These are phyloP conservation scores for Tubosaeta sp. DNA, from an alignment of 768 basidiomycete genomes.

Conservation along the genomic window DNA sequence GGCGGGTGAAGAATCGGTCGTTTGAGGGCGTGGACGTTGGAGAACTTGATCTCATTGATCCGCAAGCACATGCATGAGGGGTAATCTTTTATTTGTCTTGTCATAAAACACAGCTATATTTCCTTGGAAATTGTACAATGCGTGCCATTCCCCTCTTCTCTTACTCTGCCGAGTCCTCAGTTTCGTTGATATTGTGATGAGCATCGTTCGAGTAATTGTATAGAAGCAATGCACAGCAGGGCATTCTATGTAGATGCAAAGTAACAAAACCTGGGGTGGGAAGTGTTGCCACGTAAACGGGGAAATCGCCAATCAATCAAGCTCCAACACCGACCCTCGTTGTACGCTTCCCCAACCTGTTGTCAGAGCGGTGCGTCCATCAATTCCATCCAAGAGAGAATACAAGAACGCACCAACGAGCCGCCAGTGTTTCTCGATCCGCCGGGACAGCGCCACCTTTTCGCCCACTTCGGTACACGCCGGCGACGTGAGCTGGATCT, in stretches of 20 bases:
- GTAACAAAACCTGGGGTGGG: too few relatives aligned
- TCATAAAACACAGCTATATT: not conserved
- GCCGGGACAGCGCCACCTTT: constrained; percentile 91
- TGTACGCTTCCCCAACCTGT: constrained; percentile 79
- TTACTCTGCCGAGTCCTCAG: not conserved
- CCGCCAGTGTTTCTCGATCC: constrained; percentile 98
- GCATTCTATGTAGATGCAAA: too few relatives aligned
- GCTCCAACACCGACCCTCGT: constrained; percentile 76
- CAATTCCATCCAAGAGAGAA: not conserved
- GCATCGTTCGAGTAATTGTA: too few relatives aligned
- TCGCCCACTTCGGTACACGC: constrained; percentile 96
- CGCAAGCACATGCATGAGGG: constrained; percentile 13
- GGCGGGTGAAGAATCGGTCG: constrained; percentile 63
- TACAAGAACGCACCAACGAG: constrained; percentile 62
- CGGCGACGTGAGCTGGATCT: constrained; percentile 90
- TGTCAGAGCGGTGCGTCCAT: not conserved
- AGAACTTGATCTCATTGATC: constrained; percentile 61
- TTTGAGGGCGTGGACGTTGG: constrained; percentile 69
- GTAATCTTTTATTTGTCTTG: not conserved
- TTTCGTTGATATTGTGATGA: too few relatives aligned
- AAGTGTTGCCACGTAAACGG: too few relatives aligned
- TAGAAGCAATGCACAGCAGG: not conserved
- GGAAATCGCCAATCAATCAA: constrained; percentile 60
- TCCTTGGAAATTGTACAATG: not conserved
- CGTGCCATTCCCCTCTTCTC: not conserved